Base-by-base conservation (phyloP, 768 basidiomycete species). In the Phanerochaete sordida region DNA sequence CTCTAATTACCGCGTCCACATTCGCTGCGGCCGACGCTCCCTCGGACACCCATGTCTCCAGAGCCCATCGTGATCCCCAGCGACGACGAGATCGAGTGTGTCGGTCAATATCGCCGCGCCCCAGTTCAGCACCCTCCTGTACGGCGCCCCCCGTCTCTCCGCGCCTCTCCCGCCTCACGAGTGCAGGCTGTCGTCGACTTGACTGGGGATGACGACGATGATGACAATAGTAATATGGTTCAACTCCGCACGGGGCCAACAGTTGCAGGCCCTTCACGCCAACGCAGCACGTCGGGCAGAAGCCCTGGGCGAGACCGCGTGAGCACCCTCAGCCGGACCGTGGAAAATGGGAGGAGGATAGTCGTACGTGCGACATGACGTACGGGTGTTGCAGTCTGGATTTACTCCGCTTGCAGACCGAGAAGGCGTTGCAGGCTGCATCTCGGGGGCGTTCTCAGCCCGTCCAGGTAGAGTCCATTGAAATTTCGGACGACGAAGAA, bases 401-500 rank as follows among this genome's bases (percentile, higher is more conserved):
- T 16, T 43, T 11, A 43, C 8, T 12, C 39, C 19, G 19, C 39
- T 11, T 19, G 19, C 39, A 43, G 39, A 19, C 8, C 4, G 39
- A 35, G 33, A 35, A 35, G 33, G 33, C 33, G 13, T 7, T 13
- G 6, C 33, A 43, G 19, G 19, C 11, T 4, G 8, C 19, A 19
- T 11, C 39, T 19, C 7, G 39, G 19, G 11, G 8, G 8, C 8
- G 19, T 19, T 43, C 39, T 4, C 39, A 4, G 8, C n/a, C 50
- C 23, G 2, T 3, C 2, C 50, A 30, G 12, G 35, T 7, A 5
- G 53, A 54, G 21, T 3, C 37, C 26, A 39, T 54, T 26, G 53
- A 54, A 24, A 54, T 54, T 43, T 28, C 23, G 11, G 52, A 39
- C n/a, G 54, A 28, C n/a, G 59, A 60, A 19, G 53, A 54, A 23